These are phyloP conservation scores for Jamesozyma piceae DNA, from an alignment of 805 yeast species.

Conservation along the genomic window DNA sequence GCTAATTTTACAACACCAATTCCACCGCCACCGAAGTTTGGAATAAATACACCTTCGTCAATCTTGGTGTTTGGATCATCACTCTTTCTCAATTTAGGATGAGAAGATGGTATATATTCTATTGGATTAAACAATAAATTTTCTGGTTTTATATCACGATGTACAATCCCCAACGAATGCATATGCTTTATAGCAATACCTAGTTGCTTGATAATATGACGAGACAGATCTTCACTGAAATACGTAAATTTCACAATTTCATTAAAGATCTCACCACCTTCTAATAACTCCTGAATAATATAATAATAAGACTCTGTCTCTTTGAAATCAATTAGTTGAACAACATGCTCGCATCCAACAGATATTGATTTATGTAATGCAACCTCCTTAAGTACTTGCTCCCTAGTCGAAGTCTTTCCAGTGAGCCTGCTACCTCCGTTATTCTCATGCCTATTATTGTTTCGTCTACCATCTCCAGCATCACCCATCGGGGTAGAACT, in stretches of 20 bases:
- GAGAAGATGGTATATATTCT: conserved; percentile 36
- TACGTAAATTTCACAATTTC: conserved; percentile 60
- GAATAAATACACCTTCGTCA: conserved; percentile 80
- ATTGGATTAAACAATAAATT: conserved; percentile 60
- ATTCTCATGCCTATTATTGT: conserved; percentile 1
- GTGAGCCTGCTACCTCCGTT: conserved; percentile 7
- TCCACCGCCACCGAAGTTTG: conserved; percentile 85
- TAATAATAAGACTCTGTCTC: conserved; percentile 55
- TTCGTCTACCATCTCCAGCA: not conserved
- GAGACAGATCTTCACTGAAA: conserved; percentile 52
- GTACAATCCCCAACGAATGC: conserved; percentile 72
- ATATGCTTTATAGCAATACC: conserved; percentile 57
- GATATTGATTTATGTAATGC: conserved; percentile 57
- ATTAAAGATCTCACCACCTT: conserved; percentile 70
- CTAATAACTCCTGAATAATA: conserved; percentile 62
- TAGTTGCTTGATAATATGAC: conserved; percentile 57
- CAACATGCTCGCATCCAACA: conserved; percentile 44
- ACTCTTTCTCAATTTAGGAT: conserved; percentile 40
- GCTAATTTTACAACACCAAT: conserved; percentile 86
- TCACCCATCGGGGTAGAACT: conserved; percentile 18
- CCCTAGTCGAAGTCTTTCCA: conserved; percentile 26
- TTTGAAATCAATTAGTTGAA: conserved; percentile 53
- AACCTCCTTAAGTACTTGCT: conserved; percentile 72
- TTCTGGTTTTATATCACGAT: conserved; percentile 78
- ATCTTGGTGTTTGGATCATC: conserved; percentile 61